phyloP scores from a whole-genome alignment of 805 yeast genomes.

The Wickerhamiella siamensis region DNA sequence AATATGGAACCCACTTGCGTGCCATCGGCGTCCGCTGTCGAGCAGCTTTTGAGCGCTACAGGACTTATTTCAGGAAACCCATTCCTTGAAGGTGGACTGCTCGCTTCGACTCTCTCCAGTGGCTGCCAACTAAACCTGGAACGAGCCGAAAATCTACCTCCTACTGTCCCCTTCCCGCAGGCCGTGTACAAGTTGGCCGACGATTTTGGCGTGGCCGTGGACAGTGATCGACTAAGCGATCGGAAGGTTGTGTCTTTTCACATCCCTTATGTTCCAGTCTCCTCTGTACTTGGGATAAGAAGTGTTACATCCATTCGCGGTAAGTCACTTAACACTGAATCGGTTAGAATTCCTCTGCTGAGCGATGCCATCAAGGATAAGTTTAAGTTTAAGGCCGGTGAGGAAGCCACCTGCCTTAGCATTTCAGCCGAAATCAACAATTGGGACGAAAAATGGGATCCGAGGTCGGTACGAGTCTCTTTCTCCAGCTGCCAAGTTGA shows the following conservation, averaged over 20 bases:
- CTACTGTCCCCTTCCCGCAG: not conserved
- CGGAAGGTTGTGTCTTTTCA: not conserved
- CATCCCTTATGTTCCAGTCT: slow-evolving; percentile 3
- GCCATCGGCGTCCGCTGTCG: not conserved
- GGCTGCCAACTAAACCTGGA: too few species aligned
- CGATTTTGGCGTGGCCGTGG: slow-evolving; percentile 3
- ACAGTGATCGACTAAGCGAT: not conserved
- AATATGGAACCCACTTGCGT: too few species aligned
- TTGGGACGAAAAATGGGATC: not conserved
- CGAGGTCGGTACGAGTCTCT: not conserved
- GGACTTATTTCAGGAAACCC: not conserved
- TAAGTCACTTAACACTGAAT: not conserved
- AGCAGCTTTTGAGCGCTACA: not conserved
- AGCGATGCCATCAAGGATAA: not conserved
- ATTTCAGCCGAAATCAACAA: not conserved
- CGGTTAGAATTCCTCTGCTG: not conserved
- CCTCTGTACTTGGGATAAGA: not conserved
- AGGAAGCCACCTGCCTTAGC: not conserved
- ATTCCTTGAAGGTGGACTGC: not conserved
- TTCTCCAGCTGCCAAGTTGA: not conserved
- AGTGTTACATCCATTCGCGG: not conserved
- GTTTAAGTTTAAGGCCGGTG: not conserved
- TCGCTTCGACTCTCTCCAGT: too few species aligned
- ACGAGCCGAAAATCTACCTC: not conserved
- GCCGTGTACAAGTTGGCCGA: not conserved